Percentiles rank a stretch among this genome's conserved stretches.
Evolutionary conservation across 768 basidiomycete genomes (phyloP).

Genomic region (Auriscalpium vulgare): DNA sequence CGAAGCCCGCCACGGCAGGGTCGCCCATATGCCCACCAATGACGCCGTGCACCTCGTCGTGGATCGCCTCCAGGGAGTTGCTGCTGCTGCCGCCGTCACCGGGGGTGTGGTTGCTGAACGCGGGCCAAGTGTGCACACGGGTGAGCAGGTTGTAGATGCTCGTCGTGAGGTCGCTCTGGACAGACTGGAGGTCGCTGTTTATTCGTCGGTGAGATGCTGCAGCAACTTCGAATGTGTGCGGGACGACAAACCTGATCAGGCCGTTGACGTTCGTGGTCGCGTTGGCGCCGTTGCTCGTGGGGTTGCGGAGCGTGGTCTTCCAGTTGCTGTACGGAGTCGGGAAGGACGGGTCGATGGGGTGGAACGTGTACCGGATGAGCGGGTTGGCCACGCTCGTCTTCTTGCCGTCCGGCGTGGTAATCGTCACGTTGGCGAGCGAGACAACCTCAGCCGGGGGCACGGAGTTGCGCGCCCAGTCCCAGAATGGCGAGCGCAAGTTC

Average conservation of each 20-base stretch:
- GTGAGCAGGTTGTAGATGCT: conserved; percentile 27
- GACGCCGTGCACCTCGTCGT: conserved; percentile 34
- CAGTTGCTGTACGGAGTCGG: conserved; percentile 1
- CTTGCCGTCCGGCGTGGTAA: conserved; percentile 26
- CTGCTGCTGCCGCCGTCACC: conserved; percentile 30
- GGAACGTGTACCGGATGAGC: conserved; percentile 28
- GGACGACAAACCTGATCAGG: conserved; percentile 21
- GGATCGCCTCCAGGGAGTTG: conserved; percentile 44
- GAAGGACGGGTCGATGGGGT: conserved; percentile 19
- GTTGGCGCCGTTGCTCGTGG: not conserved
- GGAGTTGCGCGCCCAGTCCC: conserved; percentile 41
- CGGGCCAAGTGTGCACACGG: conserved; percentile 31
- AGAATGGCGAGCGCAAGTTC: conserved; percentile 35
- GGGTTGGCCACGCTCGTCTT: conserved; percentile 26
- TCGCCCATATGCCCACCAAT: conserved; percentile 18
- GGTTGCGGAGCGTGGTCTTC: conserved; percentile 7
- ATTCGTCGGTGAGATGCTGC: not conserved
- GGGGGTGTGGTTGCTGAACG: conserved; percentile 38
- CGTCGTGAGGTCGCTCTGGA: conserved; percentile 4
- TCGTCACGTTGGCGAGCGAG: conserved; percentile 23
- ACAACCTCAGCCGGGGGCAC: conserved; percentile 35
- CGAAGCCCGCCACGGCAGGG: conserved; percentile 32
- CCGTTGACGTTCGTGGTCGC: conserved; percentile 19
- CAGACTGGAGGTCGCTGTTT: conserved; percentile 3
- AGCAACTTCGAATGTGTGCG: not conserved